A percentile compares a stretch with the other conserved stretches of the same genome.
Evolutionary conservation across 768 basidiomycete genomes (phyloP).

Genomic region (Boletellus ananiceps): DNA sequence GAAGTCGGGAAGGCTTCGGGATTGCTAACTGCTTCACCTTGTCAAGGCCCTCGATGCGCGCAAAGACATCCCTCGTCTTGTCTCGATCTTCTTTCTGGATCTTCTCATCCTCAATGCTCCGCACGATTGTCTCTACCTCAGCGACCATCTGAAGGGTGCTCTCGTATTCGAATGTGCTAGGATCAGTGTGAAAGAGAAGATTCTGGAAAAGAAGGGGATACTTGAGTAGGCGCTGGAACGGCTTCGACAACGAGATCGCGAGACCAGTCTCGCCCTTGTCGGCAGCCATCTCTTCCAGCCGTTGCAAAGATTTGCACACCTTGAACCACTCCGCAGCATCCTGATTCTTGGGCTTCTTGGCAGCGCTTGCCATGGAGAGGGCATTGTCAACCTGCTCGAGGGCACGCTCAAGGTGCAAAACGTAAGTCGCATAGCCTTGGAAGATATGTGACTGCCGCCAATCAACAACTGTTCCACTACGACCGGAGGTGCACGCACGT

Average conservation of each 20-base stretch:
- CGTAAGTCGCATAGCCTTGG: conserved; percentile 89
- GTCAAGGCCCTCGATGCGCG: conserved; percentile 93
- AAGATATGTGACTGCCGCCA: conserved; percentile 79
- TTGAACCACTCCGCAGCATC: conserved; percentile 75
- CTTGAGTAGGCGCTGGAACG: conserved; percentile 94
- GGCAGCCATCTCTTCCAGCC: conserved; percentile 72
- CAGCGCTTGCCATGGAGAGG: conserved; percentile 53
- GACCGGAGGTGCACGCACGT: conserved; percentile 52
- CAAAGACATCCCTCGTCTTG: conserved; percentile 91
- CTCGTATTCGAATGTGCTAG: conserved; percentile 96
- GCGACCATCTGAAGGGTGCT: conserved; percentile 94
- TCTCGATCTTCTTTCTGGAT: conserved; percentile 94
- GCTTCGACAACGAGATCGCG: conserved; percentile 93
- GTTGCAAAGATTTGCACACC: conserved; percentile 67
- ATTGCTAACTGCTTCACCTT: conserved; percentile 88
- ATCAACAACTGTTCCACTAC: conserved; percentile 15
- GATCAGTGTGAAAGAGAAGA: conserved; percentile 93
- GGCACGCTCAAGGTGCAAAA: conserved; percentile 90
- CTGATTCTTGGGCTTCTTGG: conserved; percentile 79
- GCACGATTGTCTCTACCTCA: conserved; percentile 93
- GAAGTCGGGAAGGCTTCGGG: conserved; percentile 83
- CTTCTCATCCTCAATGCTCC: conserved; percentile 98
- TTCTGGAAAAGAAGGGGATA: conserved; percentile 98
- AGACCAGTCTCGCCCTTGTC: conserved; percentile 92
- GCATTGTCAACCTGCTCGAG: conserved; percentile 83